Percentiles rank a stretch among this genome's conserved stretches.
phyloP scores from a whole-genome alignment of 306 rosid genomes.

The Vachellia pachyceras region DNA sequence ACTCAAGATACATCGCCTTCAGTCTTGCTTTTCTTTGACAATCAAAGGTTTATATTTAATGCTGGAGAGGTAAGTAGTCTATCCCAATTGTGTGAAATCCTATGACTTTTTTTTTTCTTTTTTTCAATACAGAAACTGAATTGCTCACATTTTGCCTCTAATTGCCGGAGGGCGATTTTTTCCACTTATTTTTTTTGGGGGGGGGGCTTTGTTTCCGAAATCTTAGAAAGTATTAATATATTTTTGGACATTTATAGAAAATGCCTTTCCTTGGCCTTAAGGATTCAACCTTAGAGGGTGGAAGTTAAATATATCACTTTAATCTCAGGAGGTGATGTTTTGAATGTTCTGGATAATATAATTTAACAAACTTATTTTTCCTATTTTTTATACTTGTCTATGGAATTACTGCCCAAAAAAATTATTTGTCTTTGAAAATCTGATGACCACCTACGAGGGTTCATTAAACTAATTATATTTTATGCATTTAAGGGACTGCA shows the following conservation, averaged over 20 bases:
- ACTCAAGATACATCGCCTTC: conserved; percentile 93
- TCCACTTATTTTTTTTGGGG: not conserved
- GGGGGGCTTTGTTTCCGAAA: not conserved
- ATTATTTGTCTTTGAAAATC: not conserved
- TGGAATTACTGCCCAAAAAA: not conserved
- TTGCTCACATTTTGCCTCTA: not conserved
- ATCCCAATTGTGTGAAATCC: conserved; percentile 20
- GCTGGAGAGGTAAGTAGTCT: conserved; percentile 75
- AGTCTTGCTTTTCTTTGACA: conserved; percentile 87
- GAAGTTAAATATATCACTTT: not conserved
- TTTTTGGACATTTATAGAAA: not conserved
- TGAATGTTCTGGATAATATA: not conserved
- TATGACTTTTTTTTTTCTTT: not conserved
- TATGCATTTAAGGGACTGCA: conserved; percentile 19
- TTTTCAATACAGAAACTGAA: not conserved
- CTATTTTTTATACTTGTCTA: not conserved
- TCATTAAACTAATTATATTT: not conserved
- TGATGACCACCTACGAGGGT: not conserved
- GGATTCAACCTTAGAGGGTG: not conserved
- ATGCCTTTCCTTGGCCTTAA: not conserved
- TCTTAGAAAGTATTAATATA: not conserved
- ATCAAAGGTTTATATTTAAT: conserved; percentile 82
- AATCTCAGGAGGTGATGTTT: not conserved
- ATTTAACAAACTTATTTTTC: not conserved
- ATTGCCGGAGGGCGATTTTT: not conserved